Base-by-base conservation (phyloP, 2,329 filamentous ascomycete species). In the Penicillium corylophilum region DNA sequence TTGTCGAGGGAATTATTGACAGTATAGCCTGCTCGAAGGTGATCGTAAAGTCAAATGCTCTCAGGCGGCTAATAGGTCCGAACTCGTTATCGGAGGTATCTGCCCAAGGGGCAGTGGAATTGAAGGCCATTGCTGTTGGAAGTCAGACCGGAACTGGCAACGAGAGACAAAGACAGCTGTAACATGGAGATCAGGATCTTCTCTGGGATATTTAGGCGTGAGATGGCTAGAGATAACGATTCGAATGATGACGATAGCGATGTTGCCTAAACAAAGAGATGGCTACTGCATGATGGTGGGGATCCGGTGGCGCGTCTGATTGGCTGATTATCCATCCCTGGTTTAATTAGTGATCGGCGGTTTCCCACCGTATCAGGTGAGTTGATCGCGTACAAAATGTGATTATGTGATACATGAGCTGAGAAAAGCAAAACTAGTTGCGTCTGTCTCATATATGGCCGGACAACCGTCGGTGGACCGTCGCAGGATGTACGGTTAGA, bases 11-110 rank as follows among this genome's bases (percentile, higher is more conserved):
- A 18, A 44, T 44, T 20, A 44, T 44, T 12, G 41, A 44, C 10
- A 44, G 41, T 31, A 44, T 31, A 33, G 41, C 41, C 23, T 44
- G 41, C 26, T 44, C 41, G 26, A 44, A 44, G 41, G 41, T 44
- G 15, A 44, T 31, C 4, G 26, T 44, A 31, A 44, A 44, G 41
- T 44, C 41, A 33, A 44, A 44, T 18, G 24, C 22, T 18, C 41
- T 44, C 26, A 44, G 41, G 23, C 23, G 24, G 18, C 41, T 44
- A 44, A 33, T 26, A 26, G 41, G 41, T n/a, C 41, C 41, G 26
- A 44, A 44, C 26, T 24, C 24, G 26, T 44, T 31, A n/a, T 44
- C 41, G n/a, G 41, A 44, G 28, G 28, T 31, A 31, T 31, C 28
- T 31, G 28, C 28, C 28, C 28, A 31, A 15, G 9, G 28, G 10